Percentiles rank a stretch among this genome's conserved stretches.
These are phyloP conservation scores for Phytophthora niederhauseri DNA, from an alignment of 352 stramenopile species.

Conservation along the genomic window DNA sequence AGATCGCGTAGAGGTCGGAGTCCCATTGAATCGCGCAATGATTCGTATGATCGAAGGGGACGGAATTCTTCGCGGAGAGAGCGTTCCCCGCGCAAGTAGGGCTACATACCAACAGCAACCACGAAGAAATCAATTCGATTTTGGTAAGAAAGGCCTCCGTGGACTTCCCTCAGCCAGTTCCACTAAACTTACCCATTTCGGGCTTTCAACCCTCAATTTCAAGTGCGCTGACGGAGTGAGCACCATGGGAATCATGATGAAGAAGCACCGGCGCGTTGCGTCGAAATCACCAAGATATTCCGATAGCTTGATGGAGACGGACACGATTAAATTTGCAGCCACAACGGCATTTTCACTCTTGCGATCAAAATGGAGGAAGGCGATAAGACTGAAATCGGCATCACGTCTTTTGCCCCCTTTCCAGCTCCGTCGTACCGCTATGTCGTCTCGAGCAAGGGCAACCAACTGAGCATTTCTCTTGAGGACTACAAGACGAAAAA, in stretches of 20 bases:
- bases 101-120: too few species aligned
- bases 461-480: constrained; percentile 11
- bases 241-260: too few species aligned
- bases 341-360: not conserved
- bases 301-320: too few species aligned
- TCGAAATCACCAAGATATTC: too few species aligned
- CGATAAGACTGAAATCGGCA: not conserved
- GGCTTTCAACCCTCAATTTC: too few species aligned
- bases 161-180: too few species aligned
- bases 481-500: constrained; percentile 21
- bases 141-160: too few species aligned
- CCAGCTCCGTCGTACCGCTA: constrained; percentile 1
- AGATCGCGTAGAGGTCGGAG: not conserved
- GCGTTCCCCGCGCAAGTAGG: constrained; percentile 4
- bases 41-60: not conserved
- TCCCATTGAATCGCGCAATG: not conserved
- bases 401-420: constrained; percentile 1
- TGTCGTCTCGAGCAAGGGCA: not conserved
- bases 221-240: too few species aligned
- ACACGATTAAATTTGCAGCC: not conserved
- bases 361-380: not conserved
- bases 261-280: too few species aligned
- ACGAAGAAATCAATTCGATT: too few species aligned
- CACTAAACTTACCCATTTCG: too few species aligned
- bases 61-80: constrained; percentile 1